These are phyloP conservation scores for Pseudocercospora musae DNA, from an alignment of 2,329 filamentous ascomycete species.

Conservation along the genomic window DNA sequence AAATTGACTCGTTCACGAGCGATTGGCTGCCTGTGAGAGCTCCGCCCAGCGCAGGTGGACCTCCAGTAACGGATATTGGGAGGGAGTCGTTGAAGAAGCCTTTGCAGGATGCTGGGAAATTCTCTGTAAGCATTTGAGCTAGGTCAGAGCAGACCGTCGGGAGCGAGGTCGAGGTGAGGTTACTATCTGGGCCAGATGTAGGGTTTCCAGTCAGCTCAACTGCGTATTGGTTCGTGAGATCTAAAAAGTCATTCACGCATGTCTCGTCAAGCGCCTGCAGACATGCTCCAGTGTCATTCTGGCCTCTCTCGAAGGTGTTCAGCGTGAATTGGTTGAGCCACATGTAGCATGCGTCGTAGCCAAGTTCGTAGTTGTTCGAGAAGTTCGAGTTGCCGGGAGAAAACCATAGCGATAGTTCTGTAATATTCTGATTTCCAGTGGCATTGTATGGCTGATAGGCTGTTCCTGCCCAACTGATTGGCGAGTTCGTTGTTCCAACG, in stretches of 20 bases:
- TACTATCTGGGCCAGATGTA: constrained; percentile 8
- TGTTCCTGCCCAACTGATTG: constrained; percentile 9
- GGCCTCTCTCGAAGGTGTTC: constrained; percentile 11
- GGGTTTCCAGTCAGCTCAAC: constrained; percentile 8
- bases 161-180: constrained; percentile 11
- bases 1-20: constrained; percentile 2
- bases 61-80: constrained; percentile 2
- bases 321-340: constrained; percentile 3
- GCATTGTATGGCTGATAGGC: constrained; percentile 9
- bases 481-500: constrained; percentile 1
- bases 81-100: constrained; percentile 13
- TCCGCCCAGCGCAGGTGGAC: constrained; percentile 12
- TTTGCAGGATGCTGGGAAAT: constrained; percentile 16
- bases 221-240: not conserved
- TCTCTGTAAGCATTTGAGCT: constrained; percentile 8
- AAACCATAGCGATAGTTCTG: constrained; percentile 17
- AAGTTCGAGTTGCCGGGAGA: constrained; percentile 8
- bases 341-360: constrained; percentile 16
- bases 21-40: constrained; percentile 12
- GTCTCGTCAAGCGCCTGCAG: constrained; percentile 8
- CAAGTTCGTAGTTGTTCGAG: constrained; percentile 9
- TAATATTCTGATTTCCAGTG: not conserved
- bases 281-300: constrained; percentile 14
- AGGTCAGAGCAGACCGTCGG: constrained; percentile 13
- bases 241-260: constrained; percentile 12